Percentiles rank a stretch among this genome's conserved stretches.
Evolutionary conservation across 257 asterid species (phyloP).

Genomic region (Lycium ferocissimum): DNA sequence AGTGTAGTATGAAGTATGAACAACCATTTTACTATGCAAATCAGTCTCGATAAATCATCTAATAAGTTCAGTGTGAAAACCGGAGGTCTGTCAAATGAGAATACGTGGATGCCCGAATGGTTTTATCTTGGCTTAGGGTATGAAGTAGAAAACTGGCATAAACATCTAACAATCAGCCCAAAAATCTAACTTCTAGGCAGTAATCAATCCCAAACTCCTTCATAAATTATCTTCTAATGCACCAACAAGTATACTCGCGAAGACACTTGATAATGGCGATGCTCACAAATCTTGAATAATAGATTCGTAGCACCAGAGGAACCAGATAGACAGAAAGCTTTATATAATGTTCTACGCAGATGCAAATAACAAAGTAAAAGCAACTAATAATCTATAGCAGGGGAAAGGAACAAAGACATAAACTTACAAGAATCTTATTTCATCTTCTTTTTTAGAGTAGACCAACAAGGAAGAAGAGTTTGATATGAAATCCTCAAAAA

Average conservation of each 20-base stretch:
- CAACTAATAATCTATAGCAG: background rate
- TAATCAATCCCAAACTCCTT: background rate
- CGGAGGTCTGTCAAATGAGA: background rate
- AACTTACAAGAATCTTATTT: background rate
- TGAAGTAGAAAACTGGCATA: background rate
- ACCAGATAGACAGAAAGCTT: background rate
- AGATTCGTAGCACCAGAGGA: background rate
- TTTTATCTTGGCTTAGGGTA: background rate
- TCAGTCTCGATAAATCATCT: background rate
- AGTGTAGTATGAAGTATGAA: background rate
- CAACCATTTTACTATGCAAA: background rate
- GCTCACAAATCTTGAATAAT: background rate
- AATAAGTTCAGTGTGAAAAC: background rate
- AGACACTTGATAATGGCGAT: background rate
- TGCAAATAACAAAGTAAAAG: background rate
- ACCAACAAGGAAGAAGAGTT: background rate
- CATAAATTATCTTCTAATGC: background rate
- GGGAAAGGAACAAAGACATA: background rate
- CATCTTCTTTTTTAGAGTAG: background rate
- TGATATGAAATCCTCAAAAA: background rate
- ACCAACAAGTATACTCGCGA: background rate
- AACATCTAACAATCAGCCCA: background rate
- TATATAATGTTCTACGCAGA: background rate
- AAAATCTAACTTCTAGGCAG: background rate
- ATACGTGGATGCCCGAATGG: background rate